Evolutionary conservation across 2,329 filamentous ascomycete genomes (phyloP).

Genomic region (Penicillium sp.): DNA sequence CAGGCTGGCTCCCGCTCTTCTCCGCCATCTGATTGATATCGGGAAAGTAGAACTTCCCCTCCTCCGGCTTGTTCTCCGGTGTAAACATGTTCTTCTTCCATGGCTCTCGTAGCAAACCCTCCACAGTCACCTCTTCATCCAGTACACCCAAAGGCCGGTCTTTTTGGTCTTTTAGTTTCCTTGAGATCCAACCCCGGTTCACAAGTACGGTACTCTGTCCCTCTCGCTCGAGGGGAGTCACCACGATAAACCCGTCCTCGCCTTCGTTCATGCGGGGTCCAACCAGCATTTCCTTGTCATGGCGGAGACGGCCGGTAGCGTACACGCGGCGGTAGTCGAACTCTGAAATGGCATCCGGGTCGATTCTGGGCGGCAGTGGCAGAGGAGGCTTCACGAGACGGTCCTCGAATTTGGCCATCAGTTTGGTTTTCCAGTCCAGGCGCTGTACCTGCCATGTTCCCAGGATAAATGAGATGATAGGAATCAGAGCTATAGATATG

Average conservation of each 20-base stretch:
- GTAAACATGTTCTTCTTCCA: conserved; percentile 99
- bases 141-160: conserved; percentile 65
- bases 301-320: conserved; percentile 69
- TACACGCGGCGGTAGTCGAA: conserved; percentile 89
- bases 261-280: conserved; percentile 87
- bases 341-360: conserved; percentile 75
- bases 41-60: conserved; percentile 89
- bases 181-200: conserved; percentile 87
- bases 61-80: conserved; percentile 79
- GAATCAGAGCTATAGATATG: conserved; percentile 67
- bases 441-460: conserved; percentile 96
- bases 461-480: conserved; percentile 82
- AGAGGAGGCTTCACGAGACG: conserved; percentile 81
- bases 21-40: conserved; percentile 89
- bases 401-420: conserved; percentile 90
- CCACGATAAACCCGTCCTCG: conserved; percentile 82
- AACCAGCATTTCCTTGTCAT: conserved; percentile 95
- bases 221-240: conserved; percentile 78
- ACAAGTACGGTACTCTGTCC: conserved; percentile 71
- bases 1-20: conserved; percentile 75
- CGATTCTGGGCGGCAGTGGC: conserved; percentile 77
- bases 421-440: conserved; percentile 87
- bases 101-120: conserved; percentile 81
- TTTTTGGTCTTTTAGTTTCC: conserved; percentile 65
- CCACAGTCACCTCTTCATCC: conserved; percentile 68